Base-by-base conservation (phyloP, 2,329 filamentous ascomycete species). In the Hymenoscyphus scutula region DNA sequence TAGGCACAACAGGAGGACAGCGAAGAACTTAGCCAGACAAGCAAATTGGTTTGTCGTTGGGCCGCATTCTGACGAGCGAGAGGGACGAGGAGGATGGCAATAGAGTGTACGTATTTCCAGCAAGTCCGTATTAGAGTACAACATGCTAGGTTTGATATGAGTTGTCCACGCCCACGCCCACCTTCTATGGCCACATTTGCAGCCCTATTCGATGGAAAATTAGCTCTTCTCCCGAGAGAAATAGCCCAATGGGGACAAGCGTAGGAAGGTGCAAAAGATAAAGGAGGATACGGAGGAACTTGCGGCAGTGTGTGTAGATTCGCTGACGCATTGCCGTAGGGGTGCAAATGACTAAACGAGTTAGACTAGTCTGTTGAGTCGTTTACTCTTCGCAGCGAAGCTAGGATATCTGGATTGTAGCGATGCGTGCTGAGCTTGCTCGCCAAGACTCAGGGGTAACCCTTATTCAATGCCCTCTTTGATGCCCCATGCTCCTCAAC, bases 1-100 rank as follows among this genome's bases (percentile, higher is more conserved):
- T 51, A 51, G 45, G 45, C 45, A 51, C 45, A 51, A 23, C 45
- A 51, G 19, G 45, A 51, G 45, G 45, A 23, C 45, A 51, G 45
- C 45, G 45, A 51, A 51, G 45, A 51, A 51, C 45, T 48, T 37
- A 11, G 32, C 32, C 32, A 37, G 32, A 37, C 11, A 37, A 37
- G 11, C 32, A 37, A 37, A 10, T 37, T 37, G 13, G 34, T 13
- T 37, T 37, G 34, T 37, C 13, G 45, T 51, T 13, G 23, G 45
- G 45, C 45, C 45, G 45, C 45, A 51, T 51, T 51, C 19, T 51
- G 45, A 51, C 45, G 45, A 51, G 45, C 45, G 25, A 4, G 23
- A 23, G 3, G n/a, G n/a, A n/a, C n/a, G n/a, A 23, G 41, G n/a
- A 51, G 34, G 34, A 37, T 37, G 34, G 34, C 17, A 13, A 37